Percentiles rank a stretch among this genome's conserved stretches.
Evolutionary conservation across 2,329 filamentous ascomycete species (phyloP).

Genomic region (Pseudogymnoascus verrucosus): DNA sequence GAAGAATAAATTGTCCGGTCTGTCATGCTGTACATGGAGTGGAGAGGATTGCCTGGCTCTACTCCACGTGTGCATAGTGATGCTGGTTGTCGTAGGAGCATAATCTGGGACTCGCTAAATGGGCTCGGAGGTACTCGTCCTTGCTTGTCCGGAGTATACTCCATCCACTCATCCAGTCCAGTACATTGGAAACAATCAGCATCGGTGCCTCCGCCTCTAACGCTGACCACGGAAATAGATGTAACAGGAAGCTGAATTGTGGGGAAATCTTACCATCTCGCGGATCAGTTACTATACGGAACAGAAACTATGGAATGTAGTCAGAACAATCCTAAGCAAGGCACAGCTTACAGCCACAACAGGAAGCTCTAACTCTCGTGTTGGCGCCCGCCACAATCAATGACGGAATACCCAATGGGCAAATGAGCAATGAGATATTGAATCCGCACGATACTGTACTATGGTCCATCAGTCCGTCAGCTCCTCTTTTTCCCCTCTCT

Average conservation of each 20-base stretch:
- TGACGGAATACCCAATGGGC: background rate
- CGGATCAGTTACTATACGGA: background rate
- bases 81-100: background rate
- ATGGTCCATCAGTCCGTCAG: background rate
- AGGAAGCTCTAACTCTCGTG: conserved; percentile 3
- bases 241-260: conserved; percentile 3
- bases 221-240: conserved; percentile 1
- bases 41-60: background rate
- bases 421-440: background rate
- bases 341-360: background rate
- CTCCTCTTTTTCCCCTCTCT: conserved; percentile 5
- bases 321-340: background rate
- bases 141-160: background rate
- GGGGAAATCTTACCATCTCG: conserved; percentile 1
- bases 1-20: conserved; percentile 4
- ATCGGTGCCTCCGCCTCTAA: conserved; percentile 7
- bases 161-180: too few species aligned
- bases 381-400: conserved; percentile 3
- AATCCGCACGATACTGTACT: background rate
- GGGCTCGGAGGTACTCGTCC: background rate
- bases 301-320: background rate
- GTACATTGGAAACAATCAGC: background rate
- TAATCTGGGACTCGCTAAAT: conserved; percentile 5
- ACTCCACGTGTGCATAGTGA: background rate
- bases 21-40: background rate